phyloP scores from a whole-genome alignment of 805 yeast genomes.

The Candida montana region DNA sequence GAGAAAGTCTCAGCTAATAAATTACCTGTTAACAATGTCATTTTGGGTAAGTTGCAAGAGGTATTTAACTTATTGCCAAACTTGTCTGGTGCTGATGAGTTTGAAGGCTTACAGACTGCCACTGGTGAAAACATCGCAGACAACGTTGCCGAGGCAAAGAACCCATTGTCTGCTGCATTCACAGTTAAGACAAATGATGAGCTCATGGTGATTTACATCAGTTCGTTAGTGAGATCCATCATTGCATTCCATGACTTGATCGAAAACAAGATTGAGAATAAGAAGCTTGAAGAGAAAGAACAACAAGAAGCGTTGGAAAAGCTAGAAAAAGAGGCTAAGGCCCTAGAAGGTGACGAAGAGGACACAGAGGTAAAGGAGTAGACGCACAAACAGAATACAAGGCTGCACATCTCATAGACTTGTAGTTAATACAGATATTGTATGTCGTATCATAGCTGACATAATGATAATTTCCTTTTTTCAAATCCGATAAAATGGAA shows the following conservation, averaged over 20 bases:
- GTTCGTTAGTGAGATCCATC: conserved; percentile 87
- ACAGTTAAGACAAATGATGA: conserved; percentile 94
- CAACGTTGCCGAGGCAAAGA: conserved; percentile 29
- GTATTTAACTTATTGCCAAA: conserved; percentile 92
- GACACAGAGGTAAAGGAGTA: no score
- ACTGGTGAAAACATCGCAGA: conserved; percentile 17
- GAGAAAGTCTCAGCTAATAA: conserved; percentile 64
- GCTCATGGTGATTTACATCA: conserved; percentile 86
- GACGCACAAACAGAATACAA: no score
- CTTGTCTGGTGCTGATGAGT: conserved; percentile 38
- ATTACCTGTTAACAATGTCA: conserved; percentile 84
- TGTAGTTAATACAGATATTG: no score
- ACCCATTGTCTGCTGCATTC: conserved; percentile 70
- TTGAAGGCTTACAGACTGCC: conserved; percentile 1
- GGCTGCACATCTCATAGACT: no score
- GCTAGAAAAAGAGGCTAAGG: conserved; percentile 5
- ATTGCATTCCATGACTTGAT: conserved; percentile 95
- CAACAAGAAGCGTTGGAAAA: conserved; percentile 4
- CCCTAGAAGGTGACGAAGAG: conserved; percentile 5
- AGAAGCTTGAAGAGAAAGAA: conserved; percentile 35
- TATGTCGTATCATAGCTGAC: no score
- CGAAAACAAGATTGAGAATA: conserved; percentile 89
- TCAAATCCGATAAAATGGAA: conserved; percentile 6
- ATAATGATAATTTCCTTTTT: no score
- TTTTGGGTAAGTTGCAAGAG: conserved; percentile 89